A percentile compares a stretch with the other conserved stretches of the same genome.
Conservation (phyloP, 2,329 filamentous ascomycete species). For the Neopestalotiopsis clavispora region DNA sequence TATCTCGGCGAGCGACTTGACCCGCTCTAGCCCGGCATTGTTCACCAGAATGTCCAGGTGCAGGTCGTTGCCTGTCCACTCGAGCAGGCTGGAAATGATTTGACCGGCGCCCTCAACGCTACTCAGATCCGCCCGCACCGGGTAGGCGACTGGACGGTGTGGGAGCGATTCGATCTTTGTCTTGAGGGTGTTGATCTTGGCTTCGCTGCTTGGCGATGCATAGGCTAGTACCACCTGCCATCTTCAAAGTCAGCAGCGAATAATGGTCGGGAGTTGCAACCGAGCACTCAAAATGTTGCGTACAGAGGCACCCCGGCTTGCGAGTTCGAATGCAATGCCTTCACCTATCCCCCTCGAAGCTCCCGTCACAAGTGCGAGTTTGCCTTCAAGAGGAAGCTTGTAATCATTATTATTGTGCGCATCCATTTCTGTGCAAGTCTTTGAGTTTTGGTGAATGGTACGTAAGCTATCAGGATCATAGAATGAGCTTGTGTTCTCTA, state of each 20-base stretch:
- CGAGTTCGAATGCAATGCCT: conserved; percentile 52
- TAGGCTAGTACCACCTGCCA: conserved; percentile 59
- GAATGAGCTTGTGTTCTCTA: too few relatives aligned
- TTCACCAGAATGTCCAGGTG: conserved; percentile 41
- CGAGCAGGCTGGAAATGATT: conserved; percentile 26
- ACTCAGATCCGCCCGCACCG: conserved; percentile 30
- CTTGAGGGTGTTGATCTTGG: conserved; percentile 62
- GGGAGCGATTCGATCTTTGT: conserved; percentile 61
- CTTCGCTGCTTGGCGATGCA: conserved; percentile 65
- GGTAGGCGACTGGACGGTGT: conserved; percentile 26
- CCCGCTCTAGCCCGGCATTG: conserved; percentile 43
- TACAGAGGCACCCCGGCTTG: conserved; percentile 48
- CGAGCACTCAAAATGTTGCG: conserved; percentile 49
- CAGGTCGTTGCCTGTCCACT: conserved; percentile 27
- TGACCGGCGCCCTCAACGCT: conserved; percentile 24
- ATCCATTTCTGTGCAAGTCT: background rate
- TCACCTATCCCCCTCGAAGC: conserved; percentile 52
- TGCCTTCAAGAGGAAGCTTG: conserved; percentile 22
- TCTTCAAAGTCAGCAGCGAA: background rate
- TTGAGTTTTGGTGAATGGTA: background rate
- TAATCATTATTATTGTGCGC: background rate
- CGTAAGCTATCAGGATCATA: too few relatives aligned
- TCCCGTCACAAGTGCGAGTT: conserved; percentile 48
- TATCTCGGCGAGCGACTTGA: conserved; percentile 43
- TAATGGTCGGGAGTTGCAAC: background rate